Evolutionary conservation across 83 land plant genomes (phyloP), one percentile per base, ranked within the genome.

Genomic region (Picea mariana): DNA sequence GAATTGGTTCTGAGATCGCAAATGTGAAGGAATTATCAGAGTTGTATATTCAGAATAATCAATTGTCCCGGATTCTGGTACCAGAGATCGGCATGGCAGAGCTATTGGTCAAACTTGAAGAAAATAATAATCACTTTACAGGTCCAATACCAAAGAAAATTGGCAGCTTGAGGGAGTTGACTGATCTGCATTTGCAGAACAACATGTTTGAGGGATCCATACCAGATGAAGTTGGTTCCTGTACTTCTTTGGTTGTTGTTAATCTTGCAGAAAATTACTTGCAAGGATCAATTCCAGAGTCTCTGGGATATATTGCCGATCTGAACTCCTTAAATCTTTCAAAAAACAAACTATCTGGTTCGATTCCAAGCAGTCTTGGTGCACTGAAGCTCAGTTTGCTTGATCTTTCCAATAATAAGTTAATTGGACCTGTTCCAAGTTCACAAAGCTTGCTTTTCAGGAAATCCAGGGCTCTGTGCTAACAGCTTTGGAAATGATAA

Each of bases 251-350:
- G 61, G 89, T 87, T 76, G 27, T 86, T 20, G 64, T 93, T 38
- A 62, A 83, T 42, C 69, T 93, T 79, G 91, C 91, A 82, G 79
- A 81, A 61, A 93, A 93, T 83, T 82, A 83, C 65, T 52, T 93
- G 24, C 79, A 49, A 55, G 89, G 89, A 44, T 71, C 88, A 42
- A 93, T 93, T 69, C 93, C 95, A 7, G 83, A 82, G 2, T 83
- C 93, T 4, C 86, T 93, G 2, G 88, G 94, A 11, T 75, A 27
- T 16, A 73, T 94, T 4, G 87, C 81, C 26, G 84, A 81, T 24
- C 84, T 94, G 76, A 89, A 87, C 60, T 86, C 86, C 49, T 90
- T 94, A 17, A 94, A 94, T 77, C 87, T 94, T 60, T 93, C 95
- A 13, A 84, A 83, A 81, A 94, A 94, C 80, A 84, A 9, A 11